Evolutionary conservation across 495 filamentous ascomycete species (phyloP).

Genomic region (Penicillium waksmanii): DNA sequence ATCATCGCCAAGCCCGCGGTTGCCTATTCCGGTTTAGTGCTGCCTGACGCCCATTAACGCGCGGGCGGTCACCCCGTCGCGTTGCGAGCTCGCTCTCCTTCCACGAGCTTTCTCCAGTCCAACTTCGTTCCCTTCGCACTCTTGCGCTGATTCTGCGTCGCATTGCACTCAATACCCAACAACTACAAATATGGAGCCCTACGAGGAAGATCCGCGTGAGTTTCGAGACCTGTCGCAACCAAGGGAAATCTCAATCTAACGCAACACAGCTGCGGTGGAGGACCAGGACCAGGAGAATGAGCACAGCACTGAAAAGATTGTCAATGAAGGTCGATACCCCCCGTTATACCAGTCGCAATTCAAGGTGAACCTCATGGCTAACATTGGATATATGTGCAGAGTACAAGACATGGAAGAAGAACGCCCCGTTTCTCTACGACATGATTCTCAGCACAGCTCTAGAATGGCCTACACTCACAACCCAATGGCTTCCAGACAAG

Average conservation of each 20-base stretch:
- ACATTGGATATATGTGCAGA: constrained; percentile 56
- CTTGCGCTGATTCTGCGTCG: background rate
- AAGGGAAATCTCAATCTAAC: constrained; percentile 26
- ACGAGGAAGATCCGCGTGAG: constrained; percentile 42
- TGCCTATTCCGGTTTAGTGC: constrained; percentile 30
- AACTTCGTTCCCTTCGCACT: constrained; percentile 3
- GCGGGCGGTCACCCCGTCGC: constrained; percentile 25
- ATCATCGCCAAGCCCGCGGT: constrained; percentile 29
- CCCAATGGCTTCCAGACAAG: constrained; percentile 97
- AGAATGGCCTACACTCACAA: constrained; percentile 97
- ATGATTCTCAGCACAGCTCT: constrained; percentile 92
- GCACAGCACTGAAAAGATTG: constrained; percentile 76
- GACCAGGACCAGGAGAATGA: constrained; percentile 70
- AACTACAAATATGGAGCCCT: constrained; percentile 40
- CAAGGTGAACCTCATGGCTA: background rate
- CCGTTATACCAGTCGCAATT: no score
- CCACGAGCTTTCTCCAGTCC: constrained; percentile 6
- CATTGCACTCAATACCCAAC: background rate
- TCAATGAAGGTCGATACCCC: constrained; percentile 78
- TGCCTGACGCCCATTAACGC: constrained; percentile 43
- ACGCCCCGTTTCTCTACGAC: constrained; percentile 96
- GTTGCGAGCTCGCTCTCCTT: constrained; percentile 19
- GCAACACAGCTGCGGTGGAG: constrained; percentile 41
- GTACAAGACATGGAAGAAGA: constrained; percentile 99
- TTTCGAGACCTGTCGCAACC: constrained; percentile 3